phyloP scores from a whole-genome alignment of 31 red algal species.

The Porphyra umbilicalis region DNA sequence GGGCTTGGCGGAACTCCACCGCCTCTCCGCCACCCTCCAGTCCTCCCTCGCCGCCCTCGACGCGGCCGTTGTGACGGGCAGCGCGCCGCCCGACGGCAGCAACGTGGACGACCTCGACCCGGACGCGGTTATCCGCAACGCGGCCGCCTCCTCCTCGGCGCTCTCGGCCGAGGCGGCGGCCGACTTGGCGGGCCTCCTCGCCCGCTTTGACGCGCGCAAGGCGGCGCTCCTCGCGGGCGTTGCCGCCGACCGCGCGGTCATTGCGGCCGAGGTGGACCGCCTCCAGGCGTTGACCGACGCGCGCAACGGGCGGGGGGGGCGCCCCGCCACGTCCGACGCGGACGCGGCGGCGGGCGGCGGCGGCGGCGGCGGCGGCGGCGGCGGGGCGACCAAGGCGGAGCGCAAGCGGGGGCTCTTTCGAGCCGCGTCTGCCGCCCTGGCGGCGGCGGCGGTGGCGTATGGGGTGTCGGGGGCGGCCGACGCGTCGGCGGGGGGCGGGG shows the following conservation, averaged over 20 bases:
- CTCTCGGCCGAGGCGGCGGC: not conserved
- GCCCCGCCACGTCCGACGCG: not conserved
- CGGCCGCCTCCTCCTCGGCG: not conserved
- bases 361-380: no score
- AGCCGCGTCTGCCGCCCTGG: not conserved
- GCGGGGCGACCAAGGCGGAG: not conserved
- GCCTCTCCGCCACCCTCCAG: not conserved
- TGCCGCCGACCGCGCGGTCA: not conserved
- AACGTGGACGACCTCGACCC: not conserved
- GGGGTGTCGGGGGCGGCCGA: not conserved
- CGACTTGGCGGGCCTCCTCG: not conserved
- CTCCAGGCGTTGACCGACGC: not conserved
- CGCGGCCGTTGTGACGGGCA: not conserved
- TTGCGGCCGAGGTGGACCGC: not conserved
- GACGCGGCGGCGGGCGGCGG: not conserved
- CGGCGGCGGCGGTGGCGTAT: not conserved
- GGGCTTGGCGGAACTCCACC: not conserved
- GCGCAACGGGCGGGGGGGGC: not conserved
- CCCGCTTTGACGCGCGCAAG: not conserved
- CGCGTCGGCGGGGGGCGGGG: not conserved
- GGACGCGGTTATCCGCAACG: not conserved
- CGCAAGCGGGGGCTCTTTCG: not conserved
- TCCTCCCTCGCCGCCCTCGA: not conserved
- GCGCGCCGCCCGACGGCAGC: not conserved
- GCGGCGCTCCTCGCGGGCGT: not conserved